phyloP scores from a whole-genome alignment of 352 stramenopile species.

The Globisporangium yorkense region DNA sequence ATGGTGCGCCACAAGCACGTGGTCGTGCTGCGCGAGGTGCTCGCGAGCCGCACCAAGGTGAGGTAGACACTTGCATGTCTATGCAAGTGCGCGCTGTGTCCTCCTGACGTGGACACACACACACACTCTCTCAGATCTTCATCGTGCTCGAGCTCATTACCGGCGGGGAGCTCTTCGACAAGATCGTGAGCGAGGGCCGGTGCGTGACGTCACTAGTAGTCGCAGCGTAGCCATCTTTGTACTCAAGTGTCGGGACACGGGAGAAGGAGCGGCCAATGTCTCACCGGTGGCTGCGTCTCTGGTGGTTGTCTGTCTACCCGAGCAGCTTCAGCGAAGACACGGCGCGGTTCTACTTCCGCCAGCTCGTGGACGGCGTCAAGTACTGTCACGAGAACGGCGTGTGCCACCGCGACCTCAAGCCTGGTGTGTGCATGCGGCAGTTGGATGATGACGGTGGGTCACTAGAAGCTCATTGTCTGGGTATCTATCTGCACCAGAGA shows the following conservation, averaged over 20 bases:
- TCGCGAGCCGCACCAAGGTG: conserved; percentile 95
- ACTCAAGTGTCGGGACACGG: not conserved
- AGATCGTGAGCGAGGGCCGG: conserved; percentile 94
- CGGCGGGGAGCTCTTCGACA: conserved; percentile 92
- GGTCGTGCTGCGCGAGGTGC: conserved; percentile 85
- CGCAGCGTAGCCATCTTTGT: not conserved
- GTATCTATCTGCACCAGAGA: conserved; percentile 46
- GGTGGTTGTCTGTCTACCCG: not conserved
- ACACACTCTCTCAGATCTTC: conserved; percentile 85
- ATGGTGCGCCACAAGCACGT: conserved; percentile 90
- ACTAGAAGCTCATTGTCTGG: no score
- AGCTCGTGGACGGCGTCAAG: conserved; percentile 95
- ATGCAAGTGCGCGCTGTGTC: not conserved
- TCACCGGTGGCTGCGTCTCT: conserved; percentile 12
- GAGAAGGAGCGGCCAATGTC: not conserved
- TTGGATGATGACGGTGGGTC: not conserved
- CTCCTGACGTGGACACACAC: not conserved
- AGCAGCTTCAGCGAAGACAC: conserved; percentile 93
- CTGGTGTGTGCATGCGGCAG: conserved; percentile 33
- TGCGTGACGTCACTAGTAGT: conserved; percentile 12
- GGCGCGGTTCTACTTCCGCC: conserved; percentile 97
- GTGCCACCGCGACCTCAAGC: conserved; percentile 96
- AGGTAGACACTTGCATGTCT: not conserved
- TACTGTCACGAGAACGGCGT: conserved; percentile 98
- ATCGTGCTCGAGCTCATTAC: conserved; percentile 91